Evolutionary conservation across 257 asterid genomes (phyloP).

Genomic region (Plantago major): DNA sequence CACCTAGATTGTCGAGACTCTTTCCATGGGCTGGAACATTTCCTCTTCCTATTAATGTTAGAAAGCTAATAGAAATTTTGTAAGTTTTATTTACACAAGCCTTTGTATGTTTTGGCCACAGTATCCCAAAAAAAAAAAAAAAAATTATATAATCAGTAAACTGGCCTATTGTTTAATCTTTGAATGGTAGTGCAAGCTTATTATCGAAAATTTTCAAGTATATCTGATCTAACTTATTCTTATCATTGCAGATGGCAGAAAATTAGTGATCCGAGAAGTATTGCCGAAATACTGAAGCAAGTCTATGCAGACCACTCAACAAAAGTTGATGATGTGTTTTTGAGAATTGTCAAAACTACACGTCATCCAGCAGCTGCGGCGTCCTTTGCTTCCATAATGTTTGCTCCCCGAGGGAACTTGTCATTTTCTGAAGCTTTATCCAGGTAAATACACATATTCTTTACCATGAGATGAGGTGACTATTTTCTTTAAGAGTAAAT

Average conservation of each 20-base stretch:
- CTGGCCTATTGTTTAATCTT: no score
- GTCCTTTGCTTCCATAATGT: conserved; percentile 83
- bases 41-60: conserved; percentile 68
- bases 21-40: conserved; percentile 93
- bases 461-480: not conserved
- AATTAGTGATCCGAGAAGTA: conserved; percentile 79
- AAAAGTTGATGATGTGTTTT: conserved; percentile 69
- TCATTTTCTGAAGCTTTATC: conserved; percentile 68
- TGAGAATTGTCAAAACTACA: conserved; percentile 60
- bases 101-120: not conserved
- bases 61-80: conserved; percentile 55
- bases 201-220: not conserved
- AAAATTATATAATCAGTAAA: no score
- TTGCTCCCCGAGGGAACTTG: conserved; percentile 71
- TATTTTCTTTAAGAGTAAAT: not conserved
- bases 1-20: conserved; percentile 67
- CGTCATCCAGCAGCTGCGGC: conserved; percentile 98
- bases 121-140: no score
- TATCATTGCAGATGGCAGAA: conserved; percentile 71
- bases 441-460: conserved; percentile 32
- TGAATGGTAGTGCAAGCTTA: not conserved
- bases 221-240: not conserved
- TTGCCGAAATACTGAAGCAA: conserved; percentile 74
- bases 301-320: conserved; percentile 85
- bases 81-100: conserved; percentile 31